Percentiles rank a stretch among this genome's conserved stretches.
phyloP scores from a whole-genome alignment of 306 rosid genomes.

The Sechiopsis laciniata region DNA sequence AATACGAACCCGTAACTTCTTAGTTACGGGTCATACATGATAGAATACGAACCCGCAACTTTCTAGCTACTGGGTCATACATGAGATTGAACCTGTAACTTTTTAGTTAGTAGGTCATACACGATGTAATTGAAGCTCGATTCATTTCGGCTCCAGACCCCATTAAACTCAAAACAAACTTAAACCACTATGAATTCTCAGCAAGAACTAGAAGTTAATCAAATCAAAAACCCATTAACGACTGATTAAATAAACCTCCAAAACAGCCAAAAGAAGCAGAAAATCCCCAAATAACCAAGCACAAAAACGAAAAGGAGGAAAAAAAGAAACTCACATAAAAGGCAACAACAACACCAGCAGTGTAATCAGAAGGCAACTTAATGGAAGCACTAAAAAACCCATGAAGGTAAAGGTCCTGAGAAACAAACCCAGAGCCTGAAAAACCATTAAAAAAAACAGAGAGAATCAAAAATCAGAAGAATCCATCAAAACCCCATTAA shows the following conservation, averaged over 20 bases:
- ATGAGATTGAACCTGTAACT: too few relatives aligned
- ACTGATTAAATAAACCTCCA: not conserved
- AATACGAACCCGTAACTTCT: too few relatives aligned
- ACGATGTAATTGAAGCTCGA: too few relatives aligned
- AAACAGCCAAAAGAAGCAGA: not conserved
- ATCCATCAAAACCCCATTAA: not conserved
- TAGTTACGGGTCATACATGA: too few relatives aligned
- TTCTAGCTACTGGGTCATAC: too few relatives aligned
- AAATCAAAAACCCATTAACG: not conserved
- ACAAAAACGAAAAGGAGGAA: not conserved
- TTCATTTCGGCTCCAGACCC: too few relatives aligned
- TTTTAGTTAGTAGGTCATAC: too few relatives aligned
- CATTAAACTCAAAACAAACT: not conserved
- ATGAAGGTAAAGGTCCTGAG: conserved; percentile 83
- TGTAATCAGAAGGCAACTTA: conserved; percentile 84
- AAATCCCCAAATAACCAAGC: conserved; percentile 14
- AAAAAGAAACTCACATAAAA: conserved; percentile 68
- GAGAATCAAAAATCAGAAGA: conserved; percentile 10
- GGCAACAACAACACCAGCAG: conserved; percentile 96
- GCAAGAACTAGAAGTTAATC: not conserved
- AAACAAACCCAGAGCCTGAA: conserved; percentile 90
- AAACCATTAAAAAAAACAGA: not conserved
- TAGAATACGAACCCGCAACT: too few relatives aligned
- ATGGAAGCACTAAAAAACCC: conserved; percentile 90
- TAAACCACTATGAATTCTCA: not conserved